Conservation (phyloP, 208 protist species). For the Trichomonas gallinae region DNA sequence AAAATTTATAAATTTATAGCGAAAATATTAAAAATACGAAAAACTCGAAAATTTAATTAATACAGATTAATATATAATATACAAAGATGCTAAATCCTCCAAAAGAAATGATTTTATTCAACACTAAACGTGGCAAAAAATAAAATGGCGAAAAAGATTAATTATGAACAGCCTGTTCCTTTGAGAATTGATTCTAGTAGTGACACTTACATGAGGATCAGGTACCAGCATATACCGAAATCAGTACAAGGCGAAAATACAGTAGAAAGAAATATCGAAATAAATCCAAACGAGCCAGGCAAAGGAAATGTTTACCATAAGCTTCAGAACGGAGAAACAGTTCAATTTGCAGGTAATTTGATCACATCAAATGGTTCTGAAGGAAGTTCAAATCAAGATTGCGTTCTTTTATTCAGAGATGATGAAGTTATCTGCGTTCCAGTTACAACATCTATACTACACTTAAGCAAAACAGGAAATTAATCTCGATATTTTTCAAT, state of each 20-base stretch:
- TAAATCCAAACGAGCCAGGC: not conserved
- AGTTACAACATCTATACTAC: not conserved
- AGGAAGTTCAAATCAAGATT: not conserved
- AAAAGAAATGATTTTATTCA: no score
- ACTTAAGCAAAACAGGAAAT: not conserved
- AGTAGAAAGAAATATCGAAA: not conserved
- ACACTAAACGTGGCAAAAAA: no score
- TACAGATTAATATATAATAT: no score
- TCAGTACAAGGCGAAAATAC: not conserved
- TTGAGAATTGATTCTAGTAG: not conserved
- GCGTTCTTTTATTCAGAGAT: not conserved
- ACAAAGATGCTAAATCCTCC: no score
- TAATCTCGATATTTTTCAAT: not conserved
- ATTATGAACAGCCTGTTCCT: not conserved
- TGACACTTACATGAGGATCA: not conserved
- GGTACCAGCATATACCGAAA: not conserved
- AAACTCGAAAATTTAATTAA: no score
- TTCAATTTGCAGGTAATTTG: not conserved
- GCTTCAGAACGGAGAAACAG: not conserved
- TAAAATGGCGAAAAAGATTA: not conserved
- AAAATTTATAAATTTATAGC: no score
- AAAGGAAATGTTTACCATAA: not conserved
- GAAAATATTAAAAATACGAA: no score
- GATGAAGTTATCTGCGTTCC: not conserved
- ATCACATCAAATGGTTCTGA: not conserved